Conservation (phyloP, 164 flowering plant genomes). For the Chimonanthus praecox region DNA sequence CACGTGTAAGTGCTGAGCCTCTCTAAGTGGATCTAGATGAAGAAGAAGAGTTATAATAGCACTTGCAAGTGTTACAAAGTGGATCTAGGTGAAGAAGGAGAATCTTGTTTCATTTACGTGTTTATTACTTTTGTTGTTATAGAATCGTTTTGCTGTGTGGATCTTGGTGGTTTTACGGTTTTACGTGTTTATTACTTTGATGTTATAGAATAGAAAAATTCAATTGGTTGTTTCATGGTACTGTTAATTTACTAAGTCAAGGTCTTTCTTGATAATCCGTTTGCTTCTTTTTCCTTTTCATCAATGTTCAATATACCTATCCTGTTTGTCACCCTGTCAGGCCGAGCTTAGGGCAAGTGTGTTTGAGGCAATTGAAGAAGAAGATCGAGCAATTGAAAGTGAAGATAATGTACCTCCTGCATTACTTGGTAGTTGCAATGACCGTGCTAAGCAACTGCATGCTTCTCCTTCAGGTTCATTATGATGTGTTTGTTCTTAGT, state of each 20-base stretch:
- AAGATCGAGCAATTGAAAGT: conserved; percentile 72
- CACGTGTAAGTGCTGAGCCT: too few species aligned
- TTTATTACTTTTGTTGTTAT: too few species aligned
- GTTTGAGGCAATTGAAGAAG: conserved; percentile 97
- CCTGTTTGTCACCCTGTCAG: conserved; percentile 23
- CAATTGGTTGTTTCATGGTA: not conserved
- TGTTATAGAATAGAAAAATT: too few species aligned
- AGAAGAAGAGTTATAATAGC: too few species aligned
- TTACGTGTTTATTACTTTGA: too few species aligned
- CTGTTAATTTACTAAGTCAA: not conserved
- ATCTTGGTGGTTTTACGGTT: too few species aligned
- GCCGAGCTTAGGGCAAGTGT: conserved; percentile 98
- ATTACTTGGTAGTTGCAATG: conserved; percentile 93
- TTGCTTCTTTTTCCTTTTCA: not conserved
- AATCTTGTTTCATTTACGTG: too few species aligned
- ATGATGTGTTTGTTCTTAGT: not conserved
- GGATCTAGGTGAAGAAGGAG: too few species aligned
- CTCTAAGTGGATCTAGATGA: too few species aligned
- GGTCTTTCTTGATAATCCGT: not conserved
- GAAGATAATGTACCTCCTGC: conserved; percentile 88
- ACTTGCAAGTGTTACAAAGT: too few species aligned
- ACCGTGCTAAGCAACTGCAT: conserved; percentile 92
- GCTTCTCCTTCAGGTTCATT: conserved; percentile 89
- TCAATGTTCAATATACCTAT: not conserved
- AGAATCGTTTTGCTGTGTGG: too few species aligned